Conservation (phyloP, 208 protist genomes). For the Trypanosoma caninum region DNA sequence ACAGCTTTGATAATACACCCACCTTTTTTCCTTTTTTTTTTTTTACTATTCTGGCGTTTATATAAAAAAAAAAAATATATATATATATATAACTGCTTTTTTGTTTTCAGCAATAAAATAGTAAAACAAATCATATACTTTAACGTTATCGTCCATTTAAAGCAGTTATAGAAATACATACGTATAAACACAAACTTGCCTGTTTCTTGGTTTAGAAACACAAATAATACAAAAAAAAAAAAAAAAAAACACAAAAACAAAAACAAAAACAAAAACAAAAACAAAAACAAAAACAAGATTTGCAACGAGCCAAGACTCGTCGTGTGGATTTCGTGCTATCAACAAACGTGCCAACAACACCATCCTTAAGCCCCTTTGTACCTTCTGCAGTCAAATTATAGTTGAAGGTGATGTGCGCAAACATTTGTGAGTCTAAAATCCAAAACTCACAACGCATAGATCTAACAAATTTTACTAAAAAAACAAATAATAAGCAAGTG, state of each 20-base stretch:
- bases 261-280: conserved; percentile 8
- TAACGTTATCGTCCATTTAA: background rate
- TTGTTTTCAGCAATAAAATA: background rate
- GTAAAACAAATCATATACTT: background rate
- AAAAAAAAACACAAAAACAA: conserved; percentile 9
- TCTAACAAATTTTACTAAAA: conserved; percentile 29
- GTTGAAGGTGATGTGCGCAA: conserved; percentile 27
- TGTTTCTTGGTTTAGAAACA: background rate
- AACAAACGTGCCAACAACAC: conserved; percentile 6
- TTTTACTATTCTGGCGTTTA: background rate
- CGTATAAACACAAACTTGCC: background rate
- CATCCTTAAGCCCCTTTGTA: background rate
- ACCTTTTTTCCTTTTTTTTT: background rate
- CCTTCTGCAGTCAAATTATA: conserved; percentile 8
- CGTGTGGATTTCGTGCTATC: conserved; percentile 26
- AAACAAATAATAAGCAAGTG: conserved; percentile 47
- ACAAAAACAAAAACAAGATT: conserved; percentile 33
- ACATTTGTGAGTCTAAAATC: conserved; percentile 39
- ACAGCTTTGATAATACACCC: background rate
- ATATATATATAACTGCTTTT: conserved; percentile 1
- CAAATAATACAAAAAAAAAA: background rate
- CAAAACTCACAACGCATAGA: conserved; percentile 63
- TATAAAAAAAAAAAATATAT: conserved; percentile 3
- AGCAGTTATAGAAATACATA: background rate
- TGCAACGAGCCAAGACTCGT: conserved; percentile 48